Base-by-base conservation (phyloP, 495 filamentous ascomycete species). In the Penicillium paxilli region DNA sequence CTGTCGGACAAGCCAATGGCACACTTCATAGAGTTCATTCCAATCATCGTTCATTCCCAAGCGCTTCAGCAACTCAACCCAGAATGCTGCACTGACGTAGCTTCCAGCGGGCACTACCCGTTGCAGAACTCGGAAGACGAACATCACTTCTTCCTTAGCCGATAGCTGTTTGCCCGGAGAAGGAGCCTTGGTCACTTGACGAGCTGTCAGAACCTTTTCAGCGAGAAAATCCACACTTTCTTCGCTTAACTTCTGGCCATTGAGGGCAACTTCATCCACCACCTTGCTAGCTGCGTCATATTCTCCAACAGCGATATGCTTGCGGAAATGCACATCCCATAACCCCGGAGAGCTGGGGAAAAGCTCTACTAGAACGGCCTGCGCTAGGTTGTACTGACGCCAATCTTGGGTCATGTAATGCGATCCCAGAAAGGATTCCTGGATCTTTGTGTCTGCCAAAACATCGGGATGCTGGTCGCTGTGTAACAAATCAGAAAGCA, bases 401-500 rank as follows among this genome's bases (percentile, higher is more conserved):
- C 70, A 78, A 42, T 87, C 80, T 22, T 69, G 65, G 26, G 62
- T 53, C 30, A 73, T 61, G 23, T 84, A 73, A 58, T 82, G 82
- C 12, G 69, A 71, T 2, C 70, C 44, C 8, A 89, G 68, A 7
- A 88, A 66, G 5, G 66, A 67, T 57, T 85, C 80, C 60, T 89
- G 88, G 2, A 84, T 58, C 1, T 71, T 35, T 1, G 44, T 42
- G 65, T 96, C 84, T 49, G 90, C 88, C 21, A 89, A 82, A 4
- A 81, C 75, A 53, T 91, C 88, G 0, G 88, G 88, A 66, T 94
- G 89, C 40, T 90, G 83, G 59, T 93, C 89, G 46, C 82, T 86
- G 20, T 76, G 59, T 2, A 93, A 61, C 2, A 95, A 60, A 51
- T 80, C 75, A 11, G 77, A 66, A 10, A 92, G 73, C 44, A 87